Evolutionary conservation across 805 yeast species (phyloP).

Genomic region (Pichia gijzeniarum): DNA sequence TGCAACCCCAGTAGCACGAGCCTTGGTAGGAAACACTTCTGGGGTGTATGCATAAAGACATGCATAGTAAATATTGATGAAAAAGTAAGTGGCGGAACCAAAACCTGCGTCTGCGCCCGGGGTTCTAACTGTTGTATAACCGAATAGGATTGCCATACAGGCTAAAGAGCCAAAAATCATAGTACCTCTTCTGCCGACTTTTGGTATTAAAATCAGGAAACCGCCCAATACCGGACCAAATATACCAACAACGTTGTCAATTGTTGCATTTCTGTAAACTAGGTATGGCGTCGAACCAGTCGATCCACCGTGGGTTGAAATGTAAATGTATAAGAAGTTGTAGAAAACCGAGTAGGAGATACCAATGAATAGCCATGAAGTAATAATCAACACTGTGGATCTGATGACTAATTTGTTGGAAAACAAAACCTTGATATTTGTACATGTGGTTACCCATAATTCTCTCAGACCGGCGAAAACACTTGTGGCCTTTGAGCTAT

Average conservation of each 20-base stretch:
- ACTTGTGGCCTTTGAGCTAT: constrained; percentile 13
- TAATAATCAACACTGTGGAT: constrained; percentile 37
- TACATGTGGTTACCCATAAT: constrained; percentile 25
- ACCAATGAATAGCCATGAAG: constrained; percentile 54
- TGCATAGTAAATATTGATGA: constrained; percentile 46
- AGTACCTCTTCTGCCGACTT: constrained; percentile 51
- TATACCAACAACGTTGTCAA: constrained; percentile 41
- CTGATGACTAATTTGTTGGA: constrained; percentile 36
- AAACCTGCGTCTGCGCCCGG: constrained; percentile 47
- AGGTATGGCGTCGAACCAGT: constrained; percentile 34
- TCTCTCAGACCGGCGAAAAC: constrained; percentile 23
- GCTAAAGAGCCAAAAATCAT: constrained; percentile 45
- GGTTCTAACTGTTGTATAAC: constrained; percentile 57
- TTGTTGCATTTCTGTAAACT: constrained; percentile 42
- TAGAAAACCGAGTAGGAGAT: constrained; percentile 50
- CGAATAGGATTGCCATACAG: constrained; percentile 52
- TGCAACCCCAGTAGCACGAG: constrained; percentile 56
- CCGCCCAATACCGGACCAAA: constrained; percentile 52
- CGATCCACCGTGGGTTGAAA: constrained; percentile 44
- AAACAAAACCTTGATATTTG: constrained; percentile 42
- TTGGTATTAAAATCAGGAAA: constrained; percentile 25
- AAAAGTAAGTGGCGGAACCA: constrained; percentile 42
- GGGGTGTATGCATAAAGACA: constrained; percentile 62
- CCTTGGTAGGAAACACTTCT: constrained; percentile 48
- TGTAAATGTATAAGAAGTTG: constrained; percentile 47